A percentile compares a stretch with the other conserved stretches of the same genome.
Evolutionary conservation across 2,329 filamentous ascomycete species (phyloP).

Genomic region (Huntiella abstrusa): DNA sequence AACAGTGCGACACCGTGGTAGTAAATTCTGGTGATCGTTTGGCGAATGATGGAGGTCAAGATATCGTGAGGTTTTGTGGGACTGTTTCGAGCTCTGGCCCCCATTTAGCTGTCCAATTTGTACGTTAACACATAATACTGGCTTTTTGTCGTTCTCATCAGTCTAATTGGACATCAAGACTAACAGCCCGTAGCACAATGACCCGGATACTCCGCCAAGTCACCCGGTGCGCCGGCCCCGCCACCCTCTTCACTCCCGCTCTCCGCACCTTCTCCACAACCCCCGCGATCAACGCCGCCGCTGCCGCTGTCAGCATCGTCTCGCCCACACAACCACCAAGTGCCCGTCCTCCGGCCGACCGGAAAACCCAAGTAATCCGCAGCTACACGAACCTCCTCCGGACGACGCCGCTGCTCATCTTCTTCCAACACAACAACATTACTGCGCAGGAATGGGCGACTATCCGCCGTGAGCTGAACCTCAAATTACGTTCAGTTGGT

Average conservation of each 20-base stretch:
- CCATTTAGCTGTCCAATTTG: no score
- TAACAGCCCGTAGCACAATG: constrained; percentile 2
- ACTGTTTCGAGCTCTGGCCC: no score
- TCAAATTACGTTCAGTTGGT: constrained; percentile 24
- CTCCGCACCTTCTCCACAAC: constrained; percentile 4
- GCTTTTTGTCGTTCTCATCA: neutral
- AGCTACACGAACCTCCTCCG: constrained; percentile 78
- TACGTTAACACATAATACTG: neutral
- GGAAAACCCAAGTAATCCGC: constrained; percentile 74
- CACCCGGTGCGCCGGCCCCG: constrained; percentile 2
- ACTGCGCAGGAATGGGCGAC: constrained; percentile 44
- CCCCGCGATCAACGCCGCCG: constrained; percentile 14
- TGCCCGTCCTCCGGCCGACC: constrained; percentile 66
- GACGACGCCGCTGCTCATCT: constrained; percentile 64
- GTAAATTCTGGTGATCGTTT: constrained; percentile 1
- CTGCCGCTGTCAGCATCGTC: constrained; percentile 22
- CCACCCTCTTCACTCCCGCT: neutral
- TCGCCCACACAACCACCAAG: constrained; percentile 69
- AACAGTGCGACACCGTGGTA: neutral
- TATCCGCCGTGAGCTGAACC: constrained; percentile 24
- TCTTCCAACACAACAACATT: constrained; percentile 58
- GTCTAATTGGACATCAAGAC: neutral
- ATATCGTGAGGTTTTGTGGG: no score
- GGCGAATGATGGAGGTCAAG: no score
- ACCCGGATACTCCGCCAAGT: constrained; percentile 10